Evolutionary conservation across 2,329 filamentous ascomycete species (phyloP).

Genomic region (Falciphora oryzae): DNA sequence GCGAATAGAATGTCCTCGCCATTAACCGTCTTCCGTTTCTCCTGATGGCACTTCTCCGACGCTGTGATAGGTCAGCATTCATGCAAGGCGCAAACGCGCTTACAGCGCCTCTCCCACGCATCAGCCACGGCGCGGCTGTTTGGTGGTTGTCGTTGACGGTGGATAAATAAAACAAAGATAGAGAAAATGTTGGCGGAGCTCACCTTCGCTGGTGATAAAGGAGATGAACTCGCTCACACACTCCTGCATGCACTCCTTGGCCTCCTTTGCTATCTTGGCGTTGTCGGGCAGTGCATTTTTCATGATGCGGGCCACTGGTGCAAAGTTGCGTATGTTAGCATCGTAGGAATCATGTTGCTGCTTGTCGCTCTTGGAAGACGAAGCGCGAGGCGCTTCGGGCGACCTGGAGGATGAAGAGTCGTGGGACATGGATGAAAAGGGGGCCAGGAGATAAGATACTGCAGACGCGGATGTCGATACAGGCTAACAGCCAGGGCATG

Average conservation of each 20-base stretch:
- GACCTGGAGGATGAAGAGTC: conserved; percentile 45
- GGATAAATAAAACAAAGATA: neutral
- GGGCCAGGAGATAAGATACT: conserved; percentile 28
- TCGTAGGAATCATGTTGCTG: conserved; percentile 50
- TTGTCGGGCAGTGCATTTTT: conserved; percentile 96
- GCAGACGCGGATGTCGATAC: neutral
- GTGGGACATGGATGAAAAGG: conserved; percentile 47
- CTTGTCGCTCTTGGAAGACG: conserved; percentile 39
- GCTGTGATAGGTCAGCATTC: conserved; percentile 48
- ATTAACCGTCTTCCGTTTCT: conserved; percentile 98
- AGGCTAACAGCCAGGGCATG: neutral
- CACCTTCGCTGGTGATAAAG: conserved; percentile 98
- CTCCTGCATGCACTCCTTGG: conserved; percentile 99
- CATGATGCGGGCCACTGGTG: conserved; percentile 98
- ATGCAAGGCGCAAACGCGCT: conserved; percentile 7
- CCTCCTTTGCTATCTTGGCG: conserved; percentile 97
- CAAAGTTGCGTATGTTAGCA: conserved; percentile 93
- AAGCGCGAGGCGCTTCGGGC: conserved; percentile 40
- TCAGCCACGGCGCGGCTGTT: neutral
- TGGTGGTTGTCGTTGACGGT: neutral
- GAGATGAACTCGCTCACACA: conserved; percentile 99
- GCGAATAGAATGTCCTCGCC: conserved; percentile 98
- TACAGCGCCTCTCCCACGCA: conserved; percentile 8
- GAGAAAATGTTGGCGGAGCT: conserved; percentile 26
- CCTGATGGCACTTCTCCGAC: conserved; percentile 98